Evolutionary conservation across 108 stramenopile genomes (phyloP).

Genomic region (Fragilaria crotonensis): DNA sequence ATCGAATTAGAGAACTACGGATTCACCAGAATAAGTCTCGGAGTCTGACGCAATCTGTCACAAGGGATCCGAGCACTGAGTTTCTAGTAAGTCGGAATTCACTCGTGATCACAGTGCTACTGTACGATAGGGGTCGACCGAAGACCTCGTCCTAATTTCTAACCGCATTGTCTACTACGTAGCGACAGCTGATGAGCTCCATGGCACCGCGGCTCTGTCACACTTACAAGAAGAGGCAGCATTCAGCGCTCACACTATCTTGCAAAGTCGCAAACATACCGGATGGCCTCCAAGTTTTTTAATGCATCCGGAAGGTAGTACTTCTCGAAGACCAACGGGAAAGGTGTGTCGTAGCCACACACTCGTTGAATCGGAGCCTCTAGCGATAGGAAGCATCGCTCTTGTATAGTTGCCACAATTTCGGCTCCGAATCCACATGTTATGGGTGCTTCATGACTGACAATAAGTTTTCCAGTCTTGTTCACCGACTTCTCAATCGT

Average conservation of each 20-base stretch:
- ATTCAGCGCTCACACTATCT: not conserved
- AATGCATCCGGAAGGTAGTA: conserved; percentile 84
- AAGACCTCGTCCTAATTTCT: no score
- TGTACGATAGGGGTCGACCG: no score
- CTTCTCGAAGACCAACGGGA: conserved; percentile 91
- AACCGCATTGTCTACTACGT: no score
- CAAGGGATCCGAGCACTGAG: no score
- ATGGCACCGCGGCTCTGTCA: no score
- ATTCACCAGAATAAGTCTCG: no score
- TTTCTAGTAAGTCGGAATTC: no score
- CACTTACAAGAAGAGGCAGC: no score
- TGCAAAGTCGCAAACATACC: conserved; percentile 42
- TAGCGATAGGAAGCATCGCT: conserved; percentile 79
- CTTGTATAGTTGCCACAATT: conserved; percentile 73
- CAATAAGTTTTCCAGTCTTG: conserved; percentile 93
- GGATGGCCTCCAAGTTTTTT: conserved; percentile 91
- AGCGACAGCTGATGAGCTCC: no score
- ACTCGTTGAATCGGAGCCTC: conserved; percentile 94
- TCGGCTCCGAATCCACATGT: conserved; percentile 93
- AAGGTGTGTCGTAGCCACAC: conserved; percentile 96
- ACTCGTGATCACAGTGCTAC: no score
- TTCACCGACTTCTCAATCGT: conserved; percentile 68
- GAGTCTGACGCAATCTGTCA: no score
- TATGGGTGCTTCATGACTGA: conserved; percentile 94
- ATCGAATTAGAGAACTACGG: no score